These are phyloP conservation scores for Cercophora scortea DNA, from an alignment of 495 filamentous ascomycete species.

Conservation along the genomic window DNA sequence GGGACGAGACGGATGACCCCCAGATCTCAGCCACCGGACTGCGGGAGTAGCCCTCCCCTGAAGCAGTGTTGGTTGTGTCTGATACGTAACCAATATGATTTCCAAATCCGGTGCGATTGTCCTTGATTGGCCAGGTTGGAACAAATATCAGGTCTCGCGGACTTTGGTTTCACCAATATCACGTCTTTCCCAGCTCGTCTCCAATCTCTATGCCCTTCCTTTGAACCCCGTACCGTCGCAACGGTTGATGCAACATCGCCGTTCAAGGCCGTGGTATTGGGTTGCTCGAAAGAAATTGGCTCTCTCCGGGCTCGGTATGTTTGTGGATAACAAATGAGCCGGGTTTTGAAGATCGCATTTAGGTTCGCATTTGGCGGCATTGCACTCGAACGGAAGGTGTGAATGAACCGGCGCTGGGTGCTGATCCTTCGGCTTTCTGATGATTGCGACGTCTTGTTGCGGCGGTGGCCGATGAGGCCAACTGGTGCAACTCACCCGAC, in stretches of 20 bases:
- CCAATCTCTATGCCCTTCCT: neutral
- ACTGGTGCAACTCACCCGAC: too few relatives aligned
- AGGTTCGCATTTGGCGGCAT: too few relatives aligned
- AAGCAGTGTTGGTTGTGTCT: neutral
- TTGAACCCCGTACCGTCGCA: neutral
- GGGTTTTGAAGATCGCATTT: too few relatives aligned
- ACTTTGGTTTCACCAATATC: neutral
- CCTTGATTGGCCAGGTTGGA: neutral
- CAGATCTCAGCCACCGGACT: neutral
- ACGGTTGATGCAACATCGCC: neutral
- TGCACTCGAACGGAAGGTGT: too few relatives aligned
- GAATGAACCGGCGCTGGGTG: too few relatives aligned
- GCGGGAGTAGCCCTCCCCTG: neutral
- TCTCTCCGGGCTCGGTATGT: neutral
- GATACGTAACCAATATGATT: neutral
- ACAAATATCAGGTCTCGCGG: too few relatives aligned
- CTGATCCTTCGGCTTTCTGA: too few relatives aligned
- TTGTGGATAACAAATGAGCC: neutral
- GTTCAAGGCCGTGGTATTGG: neutral
- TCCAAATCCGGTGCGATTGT: neutral
- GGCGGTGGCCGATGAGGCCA: too few relatives aligned
- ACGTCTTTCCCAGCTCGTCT: too few relatives aligned
- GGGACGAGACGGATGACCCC: neutral
- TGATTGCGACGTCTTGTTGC: too few relatives aligned
- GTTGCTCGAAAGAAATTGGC: neutral